Evolutionary conservation across 2,329 filamentous ascomycete genomes (phyloP).

Genomic region (Aspergillus quadrilineatus): DNA sequence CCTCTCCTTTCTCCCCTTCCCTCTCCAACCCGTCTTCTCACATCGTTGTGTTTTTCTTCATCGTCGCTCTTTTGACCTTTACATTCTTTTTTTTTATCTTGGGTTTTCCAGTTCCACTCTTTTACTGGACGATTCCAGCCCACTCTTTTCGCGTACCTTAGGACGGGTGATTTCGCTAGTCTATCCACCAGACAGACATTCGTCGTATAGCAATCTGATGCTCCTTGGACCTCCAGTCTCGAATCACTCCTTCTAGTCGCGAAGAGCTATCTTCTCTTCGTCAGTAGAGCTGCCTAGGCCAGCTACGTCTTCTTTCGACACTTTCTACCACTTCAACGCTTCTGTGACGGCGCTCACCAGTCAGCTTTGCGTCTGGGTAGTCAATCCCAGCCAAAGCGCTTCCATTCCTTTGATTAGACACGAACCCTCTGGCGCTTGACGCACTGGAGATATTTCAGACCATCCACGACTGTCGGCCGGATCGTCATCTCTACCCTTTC

Average conservation of each 20-base stretch:
- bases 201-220: slow-evolving; percentile 2
- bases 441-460: slow-evolving; percentile 32
- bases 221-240: slow-evolving; percentile 20
- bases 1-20: slow-evolving; percentile 14
- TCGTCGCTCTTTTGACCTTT: slow-evolving; percentile 20
- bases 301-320: slow-evolving; percentile 24
- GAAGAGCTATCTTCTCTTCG: slow-evolving; percentile 21
- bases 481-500: slow-evolving; percentile 30
- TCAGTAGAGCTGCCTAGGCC: slow-evolving; percentile 38
- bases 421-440: slow-evolving; percentile 36
- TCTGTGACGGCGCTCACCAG: slow-evolving; percentile 36
- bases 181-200: neutral
- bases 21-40: slow-evolving; percentile 26
- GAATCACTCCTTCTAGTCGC: slow-evolving; percentile 15
- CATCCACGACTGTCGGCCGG: slow-evolving; percentile 32
- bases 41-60: slow-evolving; percentile 26
- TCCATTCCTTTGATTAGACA: slow-evolving; percentile 29
- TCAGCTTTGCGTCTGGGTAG: slow-evolving; percentile 27
- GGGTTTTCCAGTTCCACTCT: slow-evolving; percentile 52
- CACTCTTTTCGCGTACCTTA: slow-evolving; percentile 36
- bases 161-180: slow-evolving; percentile 26
- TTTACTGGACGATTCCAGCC: slow-evolving; percentile 49
- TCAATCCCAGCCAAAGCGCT: slow-evolving; percentile 25
- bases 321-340: slow-evolving; percentile 30
- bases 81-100: slow-evolving; percentile 31